Evolutionary conservation across 2,329 filamentous ascomycete species (phyloP).

Genomic region (Cercospora canescens): DNA sequence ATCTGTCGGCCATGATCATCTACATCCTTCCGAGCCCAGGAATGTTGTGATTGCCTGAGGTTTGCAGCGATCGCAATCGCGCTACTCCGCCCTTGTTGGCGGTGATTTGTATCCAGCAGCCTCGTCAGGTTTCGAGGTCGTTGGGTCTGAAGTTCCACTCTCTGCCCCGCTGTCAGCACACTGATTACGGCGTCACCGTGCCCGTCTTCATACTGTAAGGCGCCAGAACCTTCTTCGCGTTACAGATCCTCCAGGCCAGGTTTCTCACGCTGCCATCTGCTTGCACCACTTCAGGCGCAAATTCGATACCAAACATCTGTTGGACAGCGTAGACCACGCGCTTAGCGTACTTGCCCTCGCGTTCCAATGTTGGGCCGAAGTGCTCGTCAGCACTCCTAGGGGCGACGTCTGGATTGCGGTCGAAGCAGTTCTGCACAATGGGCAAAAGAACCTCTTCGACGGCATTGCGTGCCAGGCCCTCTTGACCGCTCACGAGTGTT

Average conservation of each 20-base stretch:
- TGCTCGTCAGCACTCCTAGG: conserved; percentile 75
- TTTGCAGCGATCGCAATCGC: background rate
- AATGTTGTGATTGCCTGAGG: conserved; percentile 11
- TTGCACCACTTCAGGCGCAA: conserved; percentile 86
- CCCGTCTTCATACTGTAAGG: conserved; percentile 53
- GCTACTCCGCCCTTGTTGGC: background rate
- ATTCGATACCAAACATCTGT: conserved; percentile 95
- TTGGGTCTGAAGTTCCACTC: background rate
- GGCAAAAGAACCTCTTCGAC: conserved; percentile 79
- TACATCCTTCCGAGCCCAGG: background rate
- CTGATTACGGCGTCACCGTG: conserved; percentile 29
- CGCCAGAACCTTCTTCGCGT: conserved; percentile 85
- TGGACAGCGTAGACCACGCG: conserved; percentile 91
- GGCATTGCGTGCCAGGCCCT: conserved; percentile 63
- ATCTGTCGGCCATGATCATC: background rate
- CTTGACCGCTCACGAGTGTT: conserved; percentile 48
- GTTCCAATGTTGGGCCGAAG: conserved; percentile 82
- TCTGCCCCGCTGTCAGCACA: background rate
- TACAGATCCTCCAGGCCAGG: conserved; percentile 90
- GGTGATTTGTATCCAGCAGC: background rate
- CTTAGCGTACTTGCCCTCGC: conserved; percentile 84
- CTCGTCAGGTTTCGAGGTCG: background rate
- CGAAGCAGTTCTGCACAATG: conserved; percentile 87
- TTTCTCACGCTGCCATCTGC: conserved; percentile 90
- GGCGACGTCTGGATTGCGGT: conserved; percentile 87